Base-by-base conservation (phyloP, 2,329 filamentous ascomycete species). In the Aaosphaeria arxii region DNA sequence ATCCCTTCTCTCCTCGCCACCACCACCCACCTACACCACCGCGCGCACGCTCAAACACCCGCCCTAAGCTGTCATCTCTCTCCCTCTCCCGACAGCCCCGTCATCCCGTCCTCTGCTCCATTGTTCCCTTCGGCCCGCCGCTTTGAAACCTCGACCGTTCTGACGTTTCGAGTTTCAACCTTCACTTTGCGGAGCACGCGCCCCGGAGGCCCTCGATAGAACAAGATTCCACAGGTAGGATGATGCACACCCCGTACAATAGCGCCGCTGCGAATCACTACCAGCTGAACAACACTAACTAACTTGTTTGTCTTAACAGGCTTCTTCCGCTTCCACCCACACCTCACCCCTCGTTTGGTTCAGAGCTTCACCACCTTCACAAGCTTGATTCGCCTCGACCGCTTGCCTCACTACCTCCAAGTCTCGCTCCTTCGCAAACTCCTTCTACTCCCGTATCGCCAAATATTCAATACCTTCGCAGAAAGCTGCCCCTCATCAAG, bases 111-210 rank as follows among this genome's bases (percentile, higher is more conserved):
- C 7, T 36, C 7, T 36, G 33, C 33, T 9, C 33, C 33, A 36
- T 36, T 36, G 33, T 36, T 36, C 33, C n/a, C 55, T 52, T 53
- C 49, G 49, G 48, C 54, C 55, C 46, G 43, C 60, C 53, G 58
- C 62, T 56, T 59, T 59, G 62, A 63, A 60, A 63, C 63, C 54
- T 59, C 60, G 53, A 56, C 30, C 48, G 51, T 56, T 63, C 59
- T 55, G 61, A 69, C 66, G 62, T 65, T 64, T 61, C 61, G 63
- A 64, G 69, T 71, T 70, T 71, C 66, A 66, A 62, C 54, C 56
- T 61, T 61, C 47, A 57, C 60, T 56, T 58, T 57, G 56, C 62
- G 61, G 59, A 62, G 61, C 68, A 70, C 66, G 61, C 66, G 58
- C 57, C 59, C 51, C 57, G 48, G 53, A 53, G 54, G 55, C 59